These are phyloP conservation scores for Aurantiochytrium sp. DNA, from an alignment of 108 stramenopile genomes.

Conservation along the genomic window DNA sequence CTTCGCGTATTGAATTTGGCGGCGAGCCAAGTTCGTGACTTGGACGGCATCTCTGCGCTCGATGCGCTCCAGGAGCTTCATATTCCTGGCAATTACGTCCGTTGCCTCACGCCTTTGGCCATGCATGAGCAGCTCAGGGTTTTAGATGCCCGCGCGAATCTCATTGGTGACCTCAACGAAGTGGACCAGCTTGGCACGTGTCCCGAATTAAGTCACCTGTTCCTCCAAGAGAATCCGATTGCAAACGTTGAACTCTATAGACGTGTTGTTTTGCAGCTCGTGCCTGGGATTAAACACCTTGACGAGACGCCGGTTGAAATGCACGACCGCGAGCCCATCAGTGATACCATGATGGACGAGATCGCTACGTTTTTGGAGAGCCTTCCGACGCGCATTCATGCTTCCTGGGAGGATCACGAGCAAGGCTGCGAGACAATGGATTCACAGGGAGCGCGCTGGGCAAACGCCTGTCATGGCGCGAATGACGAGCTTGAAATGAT, in stretches of 20 bases:
- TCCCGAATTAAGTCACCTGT: slow-evolving; percentile 8
- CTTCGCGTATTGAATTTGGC: slow-evolving; percentile 35
- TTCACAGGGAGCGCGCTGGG: no score
- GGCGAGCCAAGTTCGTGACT: slow-evolving; percentile 24
- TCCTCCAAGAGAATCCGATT: background rate
- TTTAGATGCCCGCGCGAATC: slow-evolving; percentile 29
- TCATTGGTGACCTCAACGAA: slow-evolving; percentile 26
- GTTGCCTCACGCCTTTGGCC: slow-evolving; percentile 43
- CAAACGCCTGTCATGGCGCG: no score
- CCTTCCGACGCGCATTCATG: background rate
- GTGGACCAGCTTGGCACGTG: slow-evolving; percentile 45
- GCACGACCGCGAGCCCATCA: background rate
- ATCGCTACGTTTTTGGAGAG: background rate
- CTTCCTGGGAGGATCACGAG: no score
- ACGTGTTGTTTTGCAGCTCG: background rate
- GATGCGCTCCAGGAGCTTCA: slow-evolving; percentile 36
- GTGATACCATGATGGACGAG: background rate
- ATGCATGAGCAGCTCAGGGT: slow-evolving; percentile 42
- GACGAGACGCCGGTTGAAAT: background rate
- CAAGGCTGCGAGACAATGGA: no score
- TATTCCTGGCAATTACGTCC: slow-evolving; percentile 27
- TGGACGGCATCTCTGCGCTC: slow-evolving; percentile 47
- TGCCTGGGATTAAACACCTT: background rate
- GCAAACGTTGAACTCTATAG: background rate
- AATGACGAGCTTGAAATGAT: background rate